A percentile compares a stretch with the other conserved stretches of the same genome.
Evolutionary conservation across 2,329 filamentous ascomycete species (phyloP).

Genomic region (Tolypocladium pustulatum): DNA sequence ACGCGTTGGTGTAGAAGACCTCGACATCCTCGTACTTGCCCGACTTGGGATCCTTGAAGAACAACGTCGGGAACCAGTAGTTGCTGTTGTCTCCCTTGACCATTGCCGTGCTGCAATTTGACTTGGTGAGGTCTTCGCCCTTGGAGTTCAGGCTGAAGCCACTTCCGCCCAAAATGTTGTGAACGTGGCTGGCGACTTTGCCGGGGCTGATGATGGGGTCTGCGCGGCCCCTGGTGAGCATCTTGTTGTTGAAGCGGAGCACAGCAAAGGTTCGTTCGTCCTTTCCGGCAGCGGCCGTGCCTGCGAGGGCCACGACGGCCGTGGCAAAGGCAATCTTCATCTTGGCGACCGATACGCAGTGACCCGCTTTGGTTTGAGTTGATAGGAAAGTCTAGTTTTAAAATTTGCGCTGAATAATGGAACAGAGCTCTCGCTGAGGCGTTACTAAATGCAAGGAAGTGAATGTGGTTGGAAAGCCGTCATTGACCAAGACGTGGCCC

Average conservation of each 20-base stretch:
- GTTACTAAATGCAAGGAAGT: conserved; percentile 5
- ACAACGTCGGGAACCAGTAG: conserved; percentile 69
- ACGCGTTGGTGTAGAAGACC: conserved; percentile 63
- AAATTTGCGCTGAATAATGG: not conserved
- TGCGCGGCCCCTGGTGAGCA: conserved; percentile 48
- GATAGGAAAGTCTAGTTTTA: not conserved
- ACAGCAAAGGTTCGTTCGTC: conserved; percentile 51
- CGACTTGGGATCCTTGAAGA: conserved; percentile 53
- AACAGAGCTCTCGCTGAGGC: not conserved
- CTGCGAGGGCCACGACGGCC: conserved; percentile 26
- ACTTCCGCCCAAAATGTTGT: conserved; percentile 61
- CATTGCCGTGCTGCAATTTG: conserved; percentile 60
- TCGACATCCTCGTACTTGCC: conserved; percentile 55
- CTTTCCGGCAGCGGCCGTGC: conserved; percentile 29
- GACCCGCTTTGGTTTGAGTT: not conserved
- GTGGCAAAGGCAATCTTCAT: conserved; percentile 25
- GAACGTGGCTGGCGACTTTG: conserved; percentile 48
- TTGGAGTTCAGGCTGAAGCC: conserved; percentile 53
- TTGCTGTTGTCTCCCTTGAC: conserved; percentile 60
- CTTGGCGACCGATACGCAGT: not conserved
- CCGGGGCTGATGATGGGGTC: conserved; percentile 63
- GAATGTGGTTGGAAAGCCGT: conserved; percentile 13
- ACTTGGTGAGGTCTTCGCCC: conserved; percentile 47
- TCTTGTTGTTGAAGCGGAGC: conserved; percentile 58
- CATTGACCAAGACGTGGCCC: conserved; percentile 11